Evolutionary conservation across 2,329 filamentous ascomycete genomes (phyloP).

Genomic region (Colletotrichum brevisporum): DNA sequence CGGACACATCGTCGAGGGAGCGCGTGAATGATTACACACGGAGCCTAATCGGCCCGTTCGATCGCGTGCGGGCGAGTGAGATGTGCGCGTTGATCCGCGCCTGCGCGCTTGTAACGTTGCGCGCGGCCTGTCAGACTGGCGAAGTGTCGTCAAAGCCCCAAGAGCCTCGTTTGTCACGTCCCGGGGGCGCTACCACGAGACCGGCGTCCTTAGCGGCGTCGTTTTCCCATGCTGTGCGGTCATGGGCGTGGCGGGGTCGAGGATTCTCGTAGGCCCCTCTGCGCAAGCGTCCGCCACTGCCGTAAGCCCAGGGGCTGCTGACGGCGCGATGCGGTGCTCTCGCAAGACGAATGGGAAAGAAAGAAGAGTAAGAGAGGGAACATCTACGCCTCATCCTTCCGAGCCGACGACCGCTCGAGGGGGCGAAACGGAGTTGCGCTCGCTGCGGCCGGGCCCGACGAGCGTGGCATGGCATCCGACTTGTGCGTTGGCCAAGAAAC

Average conservation of each 20-base stretch:
- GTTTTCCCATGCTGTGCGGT: conserved; percentile 1
- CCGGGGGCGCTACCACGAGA: background rate
- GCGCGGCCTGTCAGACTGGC: conserved; percentile 14
- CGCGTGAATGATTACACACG: background rate
- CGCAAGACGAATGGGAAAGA: background rate
- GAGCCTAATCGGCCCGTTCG: conserved; percentile 6
- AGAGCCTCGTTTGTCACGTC: conserved; percentile 4
- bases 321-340: background rate
- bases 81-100: conserved; percentile 25
- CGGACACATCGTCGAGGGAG: conserved; percentile 1
- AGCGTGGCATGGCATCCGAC: conserved; percentile 8
- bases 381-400: conserved; percentile 24
- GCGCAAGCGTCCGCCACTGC: conserved; percentile 22
- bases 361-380: background rate
- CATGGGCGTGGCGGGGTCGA: background rate
- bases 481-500: conserved; percentile 34
- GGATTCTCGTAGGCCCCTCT: background rate
- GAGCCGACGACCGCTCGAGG: background rate
- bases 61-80: conserved; percentile 1
- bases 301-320: conserved; percentile 19
- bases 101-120: conserved; percentile 41
- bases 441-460: conserved; percentile 3
- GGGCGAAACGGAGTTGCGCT: background rate
- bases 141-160: background rate
- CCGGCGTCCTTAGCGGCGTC: conserved; percentile 20